Evolutionary conservation across 768 basidiomycete genomes (phyloP).

Genomic region (Boletus reticulatus): DNA sequence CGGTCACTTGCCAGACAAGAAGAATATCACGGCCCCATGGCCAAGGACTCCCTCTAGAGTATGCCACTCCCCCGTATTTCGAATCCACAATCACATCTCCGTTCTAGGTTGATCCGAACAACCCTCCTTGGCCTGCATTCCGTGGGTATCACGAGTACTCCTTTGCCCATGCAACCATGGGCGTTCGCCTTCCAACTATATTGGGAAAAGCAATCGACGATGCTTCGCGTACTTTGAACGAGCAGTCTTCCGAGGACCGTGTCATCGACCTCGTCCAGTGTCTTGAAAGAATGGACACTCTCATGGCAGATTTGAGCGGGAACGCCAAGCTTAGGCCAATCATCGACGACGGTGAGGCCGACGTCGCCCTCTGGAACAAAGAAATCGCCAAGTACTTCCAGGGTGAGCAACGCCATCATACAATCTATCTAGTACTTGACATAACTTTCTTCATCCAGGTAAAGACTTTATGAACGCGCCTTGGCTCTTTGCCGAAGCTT

Average conservation of each 20-base stretch:
- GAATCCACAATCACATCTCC: not conserved
- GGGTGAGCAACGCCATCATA: slow-evolving; percentile 42
- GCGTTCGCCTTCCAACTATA: slow-evolving; percentile 92
- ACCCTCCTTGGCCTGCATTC: slow-evolving; percentile 80
- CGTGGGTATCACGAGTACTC: slow-evolving; percentile 81
- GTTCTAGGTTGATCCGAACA: slow-evolving; percentile 71
- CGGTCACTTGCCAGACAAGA: slow-evolving; percentile 72
- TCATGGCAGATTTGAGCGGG: slow-evolving; percentile 84
- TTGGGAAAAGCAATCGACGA: slow-evolving; percentile 96
- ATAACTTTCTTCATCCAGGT: slow-evolving; percentile 37
- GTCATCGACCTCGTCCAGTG: slow-evolving; percentile 83
- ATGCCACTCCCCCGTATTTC: slow-evolving; percentile 1
- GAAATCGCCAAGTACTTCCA: slow-evolving; percentile 94
- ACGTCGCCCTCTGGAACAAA: slow-evolving; percentile 96
- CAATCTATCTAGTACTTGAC: not conserved
- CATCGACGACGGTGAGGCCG: slow-evolving; percentile 87
- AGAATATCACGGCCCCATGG: slow-evolving; percentile 68
- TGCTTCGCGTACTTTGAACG: slow-evolving; percentile 83
- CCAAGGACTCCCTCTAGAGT: slow-evolving; percentile 74
- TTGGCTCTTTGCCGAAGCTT: slow-evolving; percentile 95
- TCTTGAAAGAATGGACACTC: slow-evolving; percentile 85
- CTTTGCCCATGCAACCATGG: slow-evolving; percentile 92
- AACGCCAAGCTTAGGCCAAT: slow-evolving; percentile 86
- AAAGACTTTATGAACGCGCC: slow-evolving; percentile 96
- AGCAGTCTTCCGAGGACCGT: slow-evolving; percentile 76